phyloP scores from a whole-genome alignment of 2,329 filamentous ascomycete species.

The Chrysosporium queenslandicum region DNA sequence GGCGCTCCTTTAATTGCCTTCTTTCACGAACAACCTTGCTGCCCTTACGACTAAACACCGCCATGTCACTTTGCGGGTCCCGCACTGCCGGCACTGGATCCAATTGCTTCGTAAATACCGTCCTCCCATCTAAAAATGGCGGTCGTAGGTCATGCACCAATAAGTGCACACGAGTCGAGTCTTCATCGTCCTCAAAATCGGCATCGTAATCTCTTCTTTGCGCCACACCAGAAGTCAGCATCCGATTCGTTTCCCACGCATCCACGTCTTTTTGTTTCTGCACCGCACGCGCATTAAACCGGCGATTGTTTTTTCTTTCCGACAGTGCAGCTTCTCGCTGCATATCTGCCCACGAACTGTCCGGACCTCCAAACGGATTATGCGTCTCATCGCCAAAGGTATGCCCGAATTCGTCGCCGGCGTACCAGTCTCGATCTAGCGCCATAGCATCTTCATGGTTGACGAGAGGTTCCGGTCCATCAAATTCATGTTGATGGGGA shows the following conservation, averaged over 20 bases:
- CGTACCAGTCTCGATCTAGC: slow-evolving; percentile 88
- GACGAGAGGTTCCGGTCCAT: slow-evolving; percentile 52
- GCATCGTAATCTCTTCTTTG: slow-evolving; percentile 72
- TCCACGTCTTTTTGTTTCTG: slow-evolving; percentile 92
- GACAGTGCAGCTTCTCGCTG: slow-evolving; percentile 61
- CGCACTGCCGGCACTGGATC: slow-evolving; percentile 88
- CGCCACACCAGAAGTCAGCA: slow-evolving; percentile 92
- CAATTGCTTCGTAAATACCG: slow-evolving; percentile 92
- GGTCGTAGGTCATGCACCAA: slow-evolving; percentile 88
- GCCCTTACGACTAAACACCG: slow-evolving; percentile 90
- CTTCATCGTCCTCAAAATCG: slow-evolving; percentile 76
- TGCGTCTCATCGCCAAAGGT: slow-evolving; percentile 86
- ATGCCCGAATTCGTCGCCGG: slow-evolving; percentile 73
- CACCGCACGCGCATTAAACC: slow-evolving; percentile 61
- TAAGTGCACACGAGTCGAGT: slow-evolving; percentile 78
- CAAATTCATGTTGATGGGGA: slow-evolving; percentile 47
- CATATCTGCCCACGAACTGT: slow-evolving; percentile 62
- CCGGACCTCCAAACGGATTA: slow-evolving; percentile 75
- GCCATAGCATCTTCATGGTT: slow-evolving; percentile 61
- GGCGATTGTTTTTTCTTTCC: slow-evolving; percentile 68
- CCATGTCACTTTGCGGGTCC: slow-evolving; percentile 96
- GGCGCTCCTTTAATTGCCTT: slow-evolving; percentile 81
- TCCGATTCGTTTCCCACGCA: slow-evolving; percentile 97
- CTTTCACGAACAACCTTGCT: slow-evolving; percentile 87
- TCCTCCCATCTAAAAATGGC: slow-evolving; percentile 88